These are phyloP conservation scores for Pythium chondricola DNA, from an alignment of 352 stramenopile genomes.

Conservation along the genomic window DNA sequence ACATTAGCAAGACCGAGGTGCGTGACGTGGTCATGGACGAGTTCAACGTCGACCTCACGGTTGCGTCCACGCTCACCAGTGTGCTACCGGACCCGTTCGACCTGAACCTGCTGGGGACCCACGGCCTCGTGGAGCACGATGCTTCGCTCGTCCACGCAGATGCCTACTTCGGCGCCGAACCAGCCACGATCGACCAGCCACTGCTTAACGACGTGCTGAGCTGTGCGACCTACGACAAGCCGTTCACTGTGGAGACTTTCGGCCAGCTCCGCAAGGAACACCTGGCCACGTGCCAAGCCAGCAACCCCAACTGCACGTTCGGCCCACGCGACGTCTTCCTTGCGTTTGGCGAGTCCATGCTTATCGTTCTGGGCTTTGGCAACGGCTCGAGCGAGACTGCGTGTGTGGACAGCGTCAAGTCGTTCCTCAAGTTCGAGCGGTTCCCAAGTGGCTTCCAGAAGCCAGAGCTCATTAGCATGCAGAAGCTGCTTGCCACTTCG, in stretches of 20 bases:
- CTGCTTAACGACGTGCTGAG: slow-evolving; percentile 25
- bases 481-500: not conserved
- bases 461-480: no score
- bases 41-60: slow-evolving; percentile 32
- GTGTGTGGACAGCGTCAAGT: slow-evolving; percentile 5
- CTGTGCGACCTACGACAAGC: not conserved
- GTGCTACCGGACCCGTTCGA: slow-evolving; percentile 27
- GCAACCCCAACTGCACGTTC: not conserved
- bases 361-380: slow-evolving; percentile 22
- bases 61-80: slow-evolving; percentile 23
- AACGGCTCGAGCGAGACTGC: slow-evolving; percentile 15
- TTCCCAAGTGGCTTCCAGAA: slow-evolving; percentile 23
- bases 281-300: slow-evolving; percentile 1
- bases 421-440: slow-evolving; percentile 27
- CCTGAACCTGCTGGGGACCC: slow-evolving; percentile 34
- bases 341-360: slow-evolving; percentile 23
- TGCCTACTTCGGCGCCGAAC: slow-evolving; percentile 25
- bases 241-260: slow-evolving; percentile 3
- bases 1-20: slow-evolving; percentile 25
- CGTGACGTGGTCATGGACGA: slow-evolving; percentile 27
- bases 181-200: slow-evolving; percentile 17
- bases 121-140: slow-evolving; percentile 30
- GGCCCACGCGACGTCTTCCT: not conserved
- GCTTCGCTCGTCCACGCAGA: slow-evolving; percentile 28
- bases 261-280: slow-evolving; percentile 4